Base-by-base conservation (phyloP, 306 rosid species). In the Comarum palustre region DNA sequence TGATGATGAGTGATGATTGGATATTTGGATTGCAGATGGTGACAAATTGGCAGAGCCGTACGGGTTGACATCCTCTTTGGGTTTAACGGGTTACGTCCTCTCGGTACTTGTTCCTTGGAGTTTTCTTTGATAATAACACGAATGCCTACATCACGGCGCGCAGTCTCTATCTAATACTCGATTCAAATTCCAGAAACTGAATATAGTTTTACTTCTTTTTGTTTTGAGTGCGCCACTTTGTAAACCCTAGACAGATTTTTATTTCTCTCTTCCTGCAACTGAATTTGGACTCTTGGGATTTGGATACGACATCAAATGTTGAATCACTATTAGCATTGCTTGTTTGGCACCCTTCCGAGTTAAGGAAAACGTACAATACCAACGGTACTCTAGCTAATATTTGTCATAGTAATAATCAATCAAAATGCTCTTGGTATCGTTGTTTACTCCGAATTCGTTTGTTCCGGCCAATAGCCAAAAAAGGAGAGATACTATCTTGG, bases 1-100 rank as follows among this genome's bases (percentile, higher is more conserved):
- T 47, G 60, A 27, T 45, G 60, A 16, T 25, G 38, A 25, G 51
- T 43, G 36, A 5, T 24, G 31, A 20, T 54, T 66, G 32, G 16
- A 5, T 66, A 36, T 14, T 14, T 22, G 38, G 15, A 39, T 47
- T 20, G 60, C 31, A 54, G 31, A 58, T 13, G 63, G 2, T 58
- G 63, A 24, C 63, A 58, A 25, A 57, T 11, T 20, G 10, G 52
- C 20, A 42, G 45, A 4, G 41, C 55, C 72, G 38, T 67, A 46
- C 72, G 42, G 16, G 1, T 45, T 67, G 57, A 27, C 66, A 29
- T 31, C 0, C 66, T 60, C 66, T 60, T 59, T 60, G 66, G 66
- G n/a, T 3, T 25, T 27, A 27, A 58, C 64, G 64, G 3, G 63
- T 54, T 29, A 54, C 61, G 8, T 59, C 65, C n/a, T 29, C 2